Percentiles rank a stretch among this genome's conserved stretches.
Evolutionary conservation across 2,329 filamentous ascomycete species (phyloP).

Genomic region (Diaporthe helianthi): DNA sequence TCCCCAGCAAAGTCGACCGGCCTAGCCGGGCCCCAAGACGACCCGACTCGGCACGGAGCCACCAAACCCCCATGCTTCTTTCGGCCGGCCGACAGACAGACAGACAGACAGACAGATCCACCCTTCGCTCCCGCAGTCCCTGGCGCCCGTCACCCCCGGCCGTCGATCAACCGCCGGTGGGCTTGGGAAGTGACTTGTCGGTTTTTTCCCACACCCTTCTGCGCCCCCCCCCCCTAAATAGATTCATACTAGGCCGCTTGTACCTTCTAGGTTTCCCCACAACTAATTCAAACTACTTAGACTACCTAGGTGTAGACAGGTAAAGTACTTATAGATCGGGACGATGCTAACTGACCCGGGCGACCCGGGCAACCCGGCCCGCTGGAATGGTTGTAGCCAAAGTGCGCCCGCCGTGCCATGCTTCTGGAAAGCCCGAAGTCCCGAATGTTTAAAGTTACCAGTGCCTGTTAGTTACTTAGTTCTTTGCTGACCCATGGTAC

Average conservation of each 20-base stretch:
- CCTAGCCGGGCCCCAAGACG: neutral
- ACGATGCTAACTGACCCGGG: neutral
- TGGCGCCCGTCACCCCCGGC: neutral
- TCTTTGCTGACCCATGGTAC: neutral
- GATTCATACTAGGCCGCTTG: neutral
- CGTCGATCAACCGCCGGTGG: constrained; percentile 6
- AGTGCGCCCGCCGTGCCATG: constrained; percentile 18
- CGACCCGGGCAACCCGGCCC: neutral
- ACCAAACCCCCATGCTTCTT: neutral
- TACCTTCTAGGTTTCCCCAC: neutral
- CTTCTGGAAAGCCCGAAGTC: neutral
- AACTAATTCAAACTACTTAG: neutral
- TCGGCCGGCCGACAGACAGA: constrained; percentile 2
- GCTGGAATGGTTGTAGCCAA: neutral
- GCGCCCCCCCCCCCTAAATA: neutral
- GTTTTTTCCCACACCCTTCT: neutral
- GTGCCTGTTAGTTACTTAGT: neutral
- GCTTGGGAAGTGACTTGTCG: constrained; percentile 7
- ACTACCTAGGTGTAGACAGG: too few relatives aligned
- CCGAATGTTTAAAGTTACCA: neutral
- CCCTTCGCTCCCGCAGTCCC: neutral
- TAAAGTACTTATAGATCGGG: neutral
- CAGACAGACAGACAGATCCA: neutral
- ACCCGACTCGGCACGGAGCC: constrained; percentile 20
- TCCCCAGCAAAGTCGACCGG: neutral